These are phyloP conservation scores for Hanseniaspora meyeri DNA, from an alignment of 805 yeast species.

Conservation along the genomic window DNA sequence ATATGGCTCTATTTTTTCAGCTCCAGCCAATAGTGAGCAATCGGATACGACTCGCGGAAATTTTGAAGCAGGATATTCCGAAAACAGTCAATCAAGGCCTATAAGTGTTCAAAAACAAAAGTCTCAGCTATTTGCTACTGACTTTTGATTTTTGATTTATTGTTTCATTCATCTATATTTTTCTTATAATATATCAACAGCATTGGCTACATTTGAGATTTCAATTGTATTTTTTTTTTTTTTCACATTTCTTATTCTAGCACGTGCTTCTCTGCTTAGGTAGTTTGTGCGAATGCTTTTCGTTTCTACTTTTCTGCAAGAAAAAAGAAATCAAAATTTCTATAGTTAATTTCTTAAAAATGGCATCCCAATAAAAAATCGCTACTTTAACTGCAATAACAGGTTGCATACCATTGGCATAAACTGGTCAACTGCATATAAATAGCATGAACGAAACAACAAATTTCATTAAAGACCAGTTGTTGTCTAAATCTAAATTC, in stretches of 20 bases:
- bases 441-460: constrained; percentile 4
- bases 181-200: too few species aligned
- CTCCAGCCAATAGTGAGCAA: neutral
- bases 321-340: neutral
- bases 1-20: neutral
- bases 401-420: neutral
- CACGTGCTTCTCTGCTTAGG: neutral
- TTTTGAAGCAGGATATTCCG: constrained; percentile 13
- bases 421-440: too few species aligned
- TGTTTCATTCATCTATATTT: neutral
- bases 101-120: constrained; percentile 7
- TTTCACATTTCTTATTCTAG: neutral
- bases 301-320: neutral
- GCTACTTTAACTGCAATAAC: too few species aligned
- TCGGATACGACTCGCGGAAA: neutral
- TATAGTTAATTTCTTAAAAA: too few species aligned
- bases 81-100: constrained; percentile 11
- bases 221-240: neutral
- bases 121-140: constrained; percentile 5
- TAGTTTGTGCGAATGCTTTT: neutral
- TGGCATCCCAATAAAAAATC: too few species aligned
- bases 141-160: neutral
- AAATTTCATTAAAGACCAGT: neutral
- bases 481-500: constrained; percentile 5
- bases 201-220: too few species aligned